Evolutionary conservation across 2,329 filamentous ascomycete species (phyloP).

Genomic region (Neocatenulostroma microsporum): DNA sequence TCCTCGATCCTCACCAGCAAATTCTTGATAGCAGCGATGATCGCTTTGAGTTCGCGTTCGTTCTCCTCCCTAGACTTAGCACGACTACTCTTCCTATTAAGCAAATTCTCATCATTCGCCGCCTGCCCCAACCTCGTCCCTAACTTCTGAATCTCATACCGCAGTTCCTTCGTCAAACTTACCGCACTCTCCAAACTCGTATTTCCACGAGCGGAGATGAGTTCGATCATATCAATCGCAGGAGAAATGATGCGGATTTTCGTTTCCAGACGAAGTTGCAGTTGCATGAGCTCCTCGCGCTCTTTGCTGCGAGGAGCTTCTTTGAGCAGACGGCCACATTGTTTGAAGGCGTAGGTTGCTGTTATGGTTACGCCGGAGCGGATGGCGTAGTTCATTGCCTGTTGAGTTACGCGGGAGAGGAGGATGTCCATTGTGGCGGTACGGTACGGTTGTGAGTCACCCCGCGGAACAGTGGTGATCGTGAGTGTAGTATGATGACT

Average conservation of each 20-base stretch:
- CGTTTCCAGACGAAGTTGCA: slow-evolving; percentile 68
- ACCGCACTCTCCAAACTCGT: slow-evolving; percentile 79
- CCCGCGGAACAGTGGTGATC: too few species aligned
- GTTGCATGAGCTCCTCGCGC: slow-evolving; percentile 60
- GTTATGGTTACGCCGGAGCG: slow-evolving; percentile 79
- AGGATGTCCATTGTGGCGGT: slow-evolving; percentile 71
- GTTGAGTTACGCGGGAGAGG: slow-evolving; percentile 59
- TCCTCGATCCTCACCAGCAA: slow-evolving; percentile 77
- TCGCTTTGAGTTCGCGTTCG: slow-evolving; percentile 57
- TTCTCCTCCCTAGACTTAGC: slow-evolving; percentile 48
- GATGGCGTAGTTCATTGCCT: slow-evolving; percentile 89
- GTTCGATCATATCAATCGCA: slow-evolving; percentile 83
- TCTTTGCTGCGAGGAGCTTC: slow-evolving; percentile 62
- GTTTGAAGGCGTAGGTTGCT: slow-evolving; percentile 73
- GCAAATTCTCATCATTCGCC: slow-evolving; percentile 54
- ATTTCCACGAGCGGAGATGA: slow-evolving; percentile 72
- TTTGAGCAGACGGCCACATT: slow-evolving; percentile 70
- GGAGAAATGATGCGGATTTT: slow-evolving; percentile 93
- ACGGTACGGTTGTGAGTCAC: too few species aligned
- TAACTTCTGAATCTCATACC: slow-evolving; percentile 73
- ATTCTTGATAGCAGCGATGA: slow-evolving; percentile 66
- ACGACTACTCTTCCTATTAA: slow-evolving; percentile 37
- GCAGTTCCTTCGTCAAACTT: slow-evolving; percentile 70
- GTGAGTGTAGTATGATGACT: too few species aligned
- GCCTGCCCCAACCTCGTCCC: slow-evolving; percentile 66